Percentiles rank a stretch among this genome's conserved stretches.
Evolutionary conservation across 2,329 filamentous ascomycete genomes (phyloP).

Genomic region (Zymoseptoria tritici): DNA sequence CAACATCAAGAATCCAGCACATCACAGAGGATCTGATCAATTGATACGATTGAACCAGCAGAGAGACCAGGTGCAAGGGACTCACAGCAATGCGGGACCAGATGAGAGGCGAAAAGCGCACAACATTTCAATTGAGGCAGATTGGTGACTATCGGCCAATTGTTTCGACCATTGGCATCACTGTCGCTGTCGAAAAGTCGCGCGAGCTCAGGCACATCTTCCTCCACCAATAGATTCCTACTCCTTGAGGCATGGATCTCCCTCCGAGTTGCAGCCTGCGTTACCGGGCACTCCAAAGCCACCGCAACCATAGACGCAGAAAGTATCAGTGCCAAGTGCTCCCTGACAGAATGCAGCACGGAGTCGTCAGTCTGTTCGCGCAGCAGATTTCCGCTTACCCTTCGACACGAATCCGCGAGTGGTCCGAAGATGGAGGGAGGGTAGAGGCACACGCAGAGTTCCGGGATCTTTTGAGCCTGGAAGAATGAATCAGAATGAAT

Average conservation of each 20-base stretch:
- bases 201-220: not conserved
- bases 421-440: too few relatives aligned
- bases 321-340: not conserved
- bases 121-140: not conserved
- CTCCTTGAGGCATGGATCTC: not conserved
- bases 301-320: not conserved
- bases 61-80: too few relatives aligned
- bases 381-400: not conserved
- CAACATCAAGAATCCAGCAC: not conserved
- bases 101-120: not conserved
- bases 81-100: too few relatives aligned
- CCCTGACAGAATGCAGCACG: not conserved
- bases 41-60: too few relatives aligned
- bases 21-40: too few relatives aligned
- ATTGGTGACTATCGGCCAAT: not conserved
- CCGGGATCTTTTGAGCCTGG: not conserved
- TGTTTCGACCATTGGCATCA: not conserved
- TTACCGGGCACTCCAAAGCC: not conserved
- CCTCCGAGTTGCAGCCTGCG: not conserved
- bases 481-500: not conserved
- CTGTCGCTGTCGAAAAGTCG: not conserved
- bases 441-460: not conserved
- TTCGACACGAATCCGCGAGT: not conserved
- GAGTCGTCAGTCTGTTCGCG: not conserved
- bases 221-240: not conserved